These are phyloP conservation scores for Botrytis paeoniae DNA, from an alignment of 2,329 filamentous ascomycete genomes.

Conservation along the genomic window DNA sequence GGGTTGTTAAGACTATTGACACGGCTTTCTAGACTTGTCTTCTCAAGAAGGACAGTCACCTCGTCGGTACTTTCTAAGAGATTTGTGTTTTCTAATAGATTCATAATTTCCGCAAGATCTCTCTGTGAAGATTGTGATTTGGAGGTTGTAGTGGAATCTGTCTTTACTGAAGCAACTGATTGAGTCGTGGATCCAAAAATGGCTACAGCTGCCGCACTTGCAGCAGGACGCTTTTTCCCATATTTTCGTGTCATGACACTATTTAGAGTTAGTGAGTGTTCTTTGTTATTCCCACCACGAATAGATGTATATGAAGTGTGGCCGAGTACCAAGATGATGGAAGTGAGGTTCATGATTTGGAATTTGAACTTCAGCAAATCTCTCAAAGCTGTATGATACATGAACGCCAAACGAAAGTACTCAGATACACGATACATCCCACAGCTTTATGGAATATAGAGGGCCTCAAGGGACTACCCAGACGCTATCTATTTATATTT, in stretches of 20 bases:
- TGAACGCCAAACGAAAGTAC: not conserved
- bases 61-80: not conserved
- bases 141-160: not conserved
- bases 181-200: conserved; percentile 21
- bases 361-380: not conserved
- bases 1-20: not conserved
- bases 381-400: not conserved
- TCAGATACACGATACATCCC: not conserved
- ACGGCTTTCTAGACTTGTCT: not conserved
- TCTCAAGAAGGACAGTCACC: not conserved
- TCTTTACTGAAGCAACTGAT: not conserved
- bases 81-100: not conserved
- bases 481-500: not conserved
- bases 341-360: not conserved
- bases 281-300: not conserved
- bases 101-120: conserved; percentile 1
- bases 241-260: conserved; percentile 22
- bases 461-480: not conserved
- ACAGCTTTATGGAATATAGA: not conserved
- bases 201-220: conserved; percentile 18
- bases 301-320: not conserved
- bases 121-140: not conserved
- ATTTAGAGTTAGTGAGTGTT: not conserved
- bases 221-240: conserved; percentile 23
- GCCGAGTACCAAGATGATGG: not conserved